Conservation (phyloP, 176 grass and related monocot species). For the Elaeis guineensis region DNA sequence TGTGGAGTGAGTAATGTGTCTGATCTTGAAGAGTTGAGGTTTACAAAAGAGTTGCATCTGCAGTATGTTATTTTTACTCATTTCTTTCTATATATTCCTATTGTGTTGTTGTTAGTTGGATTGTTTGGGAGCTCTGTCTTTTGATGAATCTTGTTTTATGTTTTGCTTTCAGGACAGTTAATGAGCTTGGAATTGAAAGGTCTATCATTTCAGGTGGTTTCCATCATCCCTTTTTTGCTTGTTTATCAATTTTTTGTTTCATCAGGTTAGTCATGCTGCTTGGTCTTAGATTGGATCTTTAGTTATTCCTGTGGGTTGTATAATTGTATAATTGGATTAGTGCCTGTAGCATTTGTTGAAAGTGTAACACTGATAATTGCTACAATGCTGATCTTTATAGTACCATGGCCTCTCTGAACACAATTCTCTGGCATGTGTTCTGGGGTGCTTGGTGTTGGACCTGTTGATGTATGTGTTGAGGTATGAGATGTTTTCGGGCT, state of each 20-base stretch:
- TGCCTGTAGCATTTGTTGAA: too few relatives aligned
- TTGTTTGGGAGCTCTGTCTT: slow-evolving; percentile 7
- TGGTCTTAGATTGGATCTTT: too few relatives aligned
- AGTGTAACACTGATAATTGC: too few relatives aligned
- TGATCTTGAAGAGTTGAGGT: slow-evolving; percentile 59
- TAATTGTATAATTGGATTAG: too few relatives aligned
- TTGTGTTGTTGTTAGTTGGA: background rate
- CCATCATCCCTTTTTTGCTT: background rate
- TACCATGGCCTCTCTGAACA: too few relatives aligned
- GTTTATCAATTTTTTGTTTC: background rate
- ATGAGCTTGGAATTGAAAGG: slow-evolving; percentile 63
- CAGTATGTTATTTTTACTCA: slow-evolving; percentile 31
- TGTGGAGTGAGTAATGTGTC: slow-evolving; percentile 54
- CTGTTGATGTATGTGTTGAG: too few relatives aligned
- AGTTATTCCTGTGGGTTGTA: too few relatives aligned
- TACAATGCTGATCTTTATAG: too few relatives aligned
- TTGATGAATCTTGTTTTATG: slow-evolving; percentile 3
- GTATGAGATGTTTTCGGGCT: too few relatives aligned
- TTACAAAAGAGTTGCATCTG: slow-evolving; percentile 63
- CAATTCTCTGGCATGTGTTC: too few relatives aligned
- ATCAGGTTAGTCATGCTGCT: too few relatives aligned
- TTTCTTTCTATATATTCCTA: slow-evolving; percentile 5
- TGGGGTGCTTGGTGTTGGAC: too few relatives aligned
- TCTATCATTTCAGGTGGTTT: slow-evolving; percentile 41
- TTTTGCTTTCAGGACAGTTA: slow-evolving; percentile 47